A percentile compares a stretch with the other conserved stretches of the same genome.
phyloP scores from a whole-genome alignment of 192 early-diverging fungal species.

The Thamnidium elegans region DNA sequence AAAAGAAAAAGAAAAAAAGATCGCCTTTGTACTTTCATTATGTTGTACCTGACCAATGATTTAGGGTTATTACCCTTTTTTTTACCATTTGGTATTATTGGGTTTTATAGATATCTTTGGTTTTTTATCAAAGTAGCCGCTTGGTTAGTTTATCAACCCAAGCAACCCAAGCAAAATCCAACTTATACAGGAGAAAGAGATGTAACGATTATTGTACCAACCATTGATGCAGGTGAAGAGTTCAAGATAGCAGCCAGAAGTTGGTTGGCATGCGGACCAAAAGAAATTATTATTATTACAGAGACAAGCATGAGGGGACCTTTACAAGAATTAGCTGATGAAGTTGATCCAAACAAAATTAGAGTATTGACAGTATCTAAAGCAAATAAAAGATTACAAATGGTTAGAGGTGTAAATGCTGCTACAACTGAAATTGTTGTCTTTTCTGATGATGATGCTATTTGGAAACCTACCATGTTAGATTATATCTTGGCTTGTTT shows the following conservation, averaged over 20 bases:
- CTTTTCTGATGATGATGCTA: conserved; percentile 70
- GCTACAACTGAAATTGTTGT: conserved; percentile 62
- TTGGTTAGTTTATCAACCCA: conserved; percentile 60
- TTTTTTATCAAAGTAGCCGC: conserved; percentile 63
- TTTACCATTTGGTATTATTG: conserved; percentile 67
- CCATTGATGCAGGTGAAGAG: conserved; percentile 73
- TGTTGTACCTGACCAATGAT: conserved; percentile 72
- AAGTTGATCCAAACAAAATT: conserved; percentile 55
- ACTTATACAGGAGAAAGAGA: conserved; percentile 56
- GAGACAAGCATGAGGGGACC: conserved; percentile 50
- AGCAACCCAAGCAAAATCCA: conserved; percentile 53
- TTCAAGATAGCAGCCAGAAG: conserved; percentile 64
- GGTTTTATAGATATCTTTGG: conserved; percentile 72
- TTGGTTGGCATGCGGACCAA: conserved; percentile 62
- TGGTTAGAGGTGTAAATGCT: conserved; percentile 65
- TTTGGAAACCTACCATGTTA: conserved; percentile 63
- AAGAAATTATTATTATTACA: conserved; percentile 71
- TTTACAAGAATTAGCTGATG: conserved; percentile 54
- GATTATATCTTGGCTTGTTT: conserved; percentile 69
- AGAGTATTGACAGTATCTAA: conserved; percentile 55
- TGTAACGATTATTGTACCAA: conserved; percentile 72
- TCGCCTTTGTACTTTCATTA: conserved; percentile 14
- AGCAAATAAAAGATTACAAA: conserved; percentile 67
- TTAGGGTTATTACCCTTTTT: conserved; percentile 57
- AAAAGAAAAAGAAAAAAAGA: not conserved